phyloP scores from a whole-genome alignment of 805 yeast species.

The Wickerhamiella shivajii region DNA sequence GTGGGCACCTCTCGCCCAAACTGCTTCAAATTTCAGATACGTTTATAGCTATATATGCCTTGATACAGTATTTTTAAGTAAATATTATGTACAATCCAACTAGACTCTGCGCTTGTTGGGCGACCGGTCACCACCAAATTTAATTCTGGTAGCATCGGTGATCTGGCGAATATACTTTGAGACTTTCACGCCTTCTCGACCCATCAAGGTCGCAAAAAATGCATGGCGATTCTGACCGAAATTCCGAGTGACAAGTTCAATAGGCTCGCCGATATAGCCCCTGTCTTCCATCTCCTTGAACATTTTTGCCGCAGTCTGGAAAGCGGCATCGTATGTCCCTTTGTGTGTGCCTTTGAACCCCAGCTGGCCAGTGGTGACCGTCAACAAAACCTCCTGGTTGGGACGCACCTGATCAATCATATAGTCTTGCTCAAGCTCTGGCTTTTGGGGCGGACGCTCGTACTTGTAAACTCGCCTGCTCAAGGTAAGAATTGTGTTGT shows the following conservation, averaged over 20 bases:
- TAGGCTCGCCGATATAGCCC: constrained; percentile 39
- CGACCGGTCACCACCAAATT: constrained; percentile 85
- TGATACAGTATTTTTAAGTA: neutral
- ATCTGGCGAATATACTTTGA: constrained; percentile 55
- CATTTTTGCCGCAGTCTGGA: constrained; percentile 63
- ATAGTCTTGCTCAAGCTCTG: constrained; percentile 39
- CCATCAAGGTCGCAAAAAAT: constrained; percentile 66
- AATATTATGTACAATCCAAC: neutral
- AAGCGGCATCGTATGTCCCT: constrained; percentile 86
- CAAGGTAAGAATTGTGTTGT: constrained; percentile 70
- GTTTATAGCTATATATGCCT: no score
- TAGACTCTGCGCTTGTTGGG: constrained; percentile 50
- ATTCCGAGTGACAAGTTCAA: constrained; percentile 67
- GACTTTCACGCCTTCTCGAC: constrained; percentile 70
- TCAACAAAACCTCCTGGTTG: constrained; percentile 57
- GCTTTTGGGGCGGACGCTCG: constrained; percentile 20
- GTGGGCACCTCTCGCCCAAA: no score
- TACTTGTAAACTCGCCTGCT: constrained; percentile 34
- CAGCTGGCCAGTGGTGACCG: constrained; percentile 65
- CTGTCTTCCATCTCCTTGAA: constrained; percentile 58
- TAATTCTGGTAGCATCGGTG: constrained; percentile 65
- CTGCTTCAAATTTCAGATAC: no score
- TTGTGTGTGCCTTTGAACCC: constrained; percentile 86
- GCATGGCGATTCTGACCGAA: constrained; percentile 87
- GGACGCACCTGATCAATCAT: constrained; percentile 60